Base-by-base conservation (phyloP, 306 rosid species). In the Macrotyloma uniflorum region DNA sequence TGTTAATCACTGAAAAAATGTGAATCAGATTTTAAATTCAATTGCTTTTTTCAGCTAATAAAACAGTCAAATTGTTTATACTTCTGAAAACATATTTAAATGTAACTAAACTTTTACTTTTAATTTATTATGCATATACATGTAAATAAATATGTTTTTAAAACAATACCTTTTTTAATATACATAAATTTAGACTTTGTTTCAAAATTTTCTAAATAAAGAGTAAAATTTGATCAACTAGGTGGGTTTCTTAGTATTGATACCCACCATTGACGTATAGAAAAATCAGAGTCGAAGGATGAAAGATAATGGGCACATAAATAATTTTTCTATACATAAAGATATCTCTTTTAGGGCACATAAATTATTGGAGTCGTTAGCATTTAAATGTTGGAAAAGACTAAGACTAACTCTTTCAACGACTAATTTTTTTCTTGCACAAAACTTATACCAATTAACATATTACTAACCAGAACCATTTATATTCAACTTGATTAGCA, bases 201-300 rank as follows among this genome's bases (percentile, higher is more conserved):
- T 58, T 40, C 18, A n/a, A 51, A 55, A 42, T 6, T 32, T 75
- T n/a, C 8, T 54, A 53, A 19, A 14, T 18, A 14, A 51, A 66
- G 8, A 66, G 16, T 53, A 20, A 45, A 11, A 22, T 32, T 38
- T 8, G 10, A 35, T 50, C 28, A 38, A 51, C 22, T n/a, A 36
- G 67, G 28, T 30, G 61, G 10, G 54, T 35, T 55, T 20, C 45
- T 14, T 8, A 5, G 47, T 23, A 1, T 13, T 45, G 18, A 50
- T 24, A 67, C 53, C 65, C 74, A 50, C 30, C 58, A 49, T 70
- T 55, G 5, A 75, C 55, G 74, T 53, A 51, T 82, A 4, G 65
- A 70, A 42, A 64, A 67, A 82, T 63, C 43, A 63, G 57, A 30
- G 20, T 76, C 82, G 14, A 47, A 57, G 22, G 20, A 76, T 38